Conservation (phyloP, 2,329 filamentous ascomycete genomes). For the Arthrinium phaeospermum region DNA sequence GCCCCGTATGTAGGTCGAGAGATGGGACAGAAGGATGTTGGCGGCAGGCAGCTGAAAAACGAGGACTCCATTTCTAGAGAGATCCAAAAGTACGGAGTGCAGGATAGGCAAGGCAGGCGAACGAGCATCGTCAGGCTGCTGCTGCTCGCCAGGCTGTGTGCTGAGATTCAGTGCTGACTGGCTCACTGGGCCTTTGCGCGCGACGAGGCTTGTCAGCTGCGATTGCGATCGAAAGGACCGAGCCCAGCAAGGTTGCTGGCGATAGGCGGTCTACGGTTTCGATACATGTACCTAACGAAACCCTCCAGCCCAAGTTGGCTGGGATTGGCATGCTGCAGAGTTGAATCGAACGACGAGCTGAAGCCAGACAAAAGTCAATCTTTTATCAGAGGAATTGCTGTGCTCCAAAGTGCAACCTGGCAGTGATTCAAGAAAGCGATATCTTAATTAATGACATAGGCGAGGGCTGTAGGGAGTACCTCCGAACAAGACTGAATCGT, state of each 20-base stretch:
- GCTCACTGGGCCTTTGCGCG: too few species aligned
- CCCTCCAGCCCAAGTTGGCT: not conserved
- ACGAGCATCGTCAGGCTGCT: too few species aligned
- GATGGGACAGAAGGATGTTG: not conserved
- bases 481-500: not conserved
- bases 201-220: not conserved
- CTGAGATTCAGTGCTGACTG: not conserved
- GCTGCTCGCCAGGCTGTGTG: not conserved
- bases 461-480: not conserved
- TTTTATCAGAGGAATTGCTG: not conserved
- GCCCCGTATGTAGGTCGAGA: not conserved
- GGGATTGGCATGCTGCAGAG: not conserved
- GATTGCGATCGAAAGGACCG: not conserved
- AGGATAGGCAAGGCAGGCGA: not conserved
- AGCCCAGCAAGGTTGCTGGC: constrained; percentile 3
- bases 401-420: not conserved
- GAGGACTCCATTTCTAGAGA: not conserved
- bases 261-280: constrained; percentile 8
- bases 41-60: not conserved
- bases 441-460: not conserved
- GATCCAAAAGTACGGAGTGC: not conserved
- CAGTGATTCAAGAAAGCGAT: not conserved
- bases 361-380: constrained; percentile 5
- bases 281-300: not conserved
- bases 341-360: not conserved